These are phyloP conservation scores for Raddia guianensis DNA, from an alignment of 176 grass and related monocot species.

Conservation along the genomic window DNA sequence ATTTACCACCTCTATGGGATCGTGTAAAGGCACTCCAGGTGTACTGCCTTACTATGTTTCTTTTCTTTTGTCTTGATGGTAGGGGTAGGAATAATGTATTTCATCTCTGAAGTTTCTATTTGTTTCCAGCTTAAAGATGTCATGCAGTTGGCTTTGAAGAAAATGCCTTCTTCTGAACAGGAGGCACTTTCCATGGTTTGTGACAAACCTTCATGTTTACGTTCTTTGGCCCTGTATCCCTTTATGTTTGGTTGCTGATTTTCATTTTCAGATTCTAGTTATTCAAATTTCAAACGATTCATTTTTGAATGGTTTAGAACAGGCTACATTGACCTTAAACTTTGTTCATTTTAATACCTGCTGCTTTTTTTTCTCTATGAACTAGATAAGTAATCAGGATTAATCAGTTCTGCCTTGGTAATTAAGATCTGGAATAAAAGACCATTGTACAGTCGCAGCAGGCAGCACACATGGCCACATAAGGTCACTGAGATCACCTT, in stretches of 20 bases:
- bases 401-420: slow-evolving; percentile 1
- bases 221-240: slow-evolving; percentile 22
- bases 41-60: slow-evolving; percentile 16
- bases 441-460: background rate
- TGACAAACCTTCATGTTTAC: slow-evolving; percentile 38
- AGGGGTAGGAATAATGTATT: slow-evolving; percentile 24
- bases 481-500: background rate
- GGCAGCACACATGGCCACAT: background rate
- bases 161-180: slow-evolving; percentile 98
- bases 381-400: slow-evolving; percentile 3
- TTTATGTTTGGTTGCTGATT: background rate
- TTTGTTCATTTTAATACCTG: background rate
- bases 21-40: slow-evolving; percentile 98
- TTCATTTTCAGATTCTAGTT: slow-evolving; percentile 21
- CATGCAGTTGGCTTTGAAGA: slow-evolving; percentile 97
- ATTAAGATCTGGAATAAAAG: slow-evolving; percentile 1
- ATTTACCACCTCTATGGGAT: slow-evolving; percentile 91
- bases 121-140: slow-evolving; percentile 89
- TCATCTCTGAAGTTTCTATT: slow-evolving; percentile 30
- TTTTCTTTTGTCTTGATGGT: slow-evolving; percentile 32
- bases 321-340: slow-evolving; percentile 18
- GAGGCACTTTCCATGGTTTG: slow-evolving; percentile 92
- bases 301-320: slow-evolving; percentile 4
- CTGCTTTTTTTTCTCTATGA: background rate
- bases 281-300: background rate